These are phyloP conservation scores for Penicillium paxilli DNA, from an alignment of 495 filamentous ascomycete species.

Conservation along the genomic window DNA sequence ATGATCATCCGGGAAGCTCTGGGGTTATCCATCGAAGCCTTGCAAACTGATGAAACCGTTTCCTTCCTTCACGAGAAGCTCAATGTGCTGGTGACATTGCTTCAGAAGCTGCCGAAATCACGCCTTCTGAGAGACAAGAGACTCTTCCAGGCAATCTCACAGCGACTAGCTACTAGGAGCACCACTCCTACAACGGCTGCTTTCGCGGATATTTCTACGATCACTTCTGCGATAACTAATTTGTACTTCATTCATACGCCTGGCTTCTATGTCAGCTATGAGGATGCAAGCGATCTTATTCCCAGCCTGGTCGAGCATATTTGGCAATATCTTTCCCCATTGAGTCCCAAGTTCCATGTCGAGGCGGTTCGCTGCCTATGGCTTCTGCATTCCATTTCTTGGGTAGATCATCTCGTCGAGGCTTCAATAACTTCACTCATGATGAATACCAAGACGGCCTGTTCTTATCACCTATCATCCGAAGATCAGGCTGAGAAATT, in stretches of 20 bases:
- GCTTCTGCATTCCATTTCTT: slow-evolving; percentile 71
- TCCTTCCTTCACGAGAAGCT: slow-evolving; percentile 40
- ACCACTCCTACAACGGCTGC: slow-evolving; percentile 30
- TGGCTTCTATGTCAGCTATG: slow-evolving; percentile 50
- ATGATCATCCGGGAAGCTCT: slow-evolving; percentile 63
- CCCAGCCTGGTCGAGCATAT: slow-evolving; percentile 65
- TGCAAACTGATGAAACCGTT: slow-evolving; percentile 23
- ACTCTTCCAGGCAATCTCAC: slow-evolving; percentile 58
- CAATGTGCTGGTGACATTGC: slow-evolving; percentile 54
- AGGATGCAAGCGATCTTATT: slow-evolving; percentile 65
- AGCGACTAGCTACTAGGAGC: slow-evolving; percentile 19
- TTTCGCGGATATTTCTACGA: slow-evolving; percentile 54
- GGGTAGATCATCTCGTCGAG: slow-evolving; percentile 65
- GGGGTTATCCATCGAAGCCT: slow-evolving; percentile 47
- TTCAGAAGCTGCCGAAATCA: slow-evolving; percentile 57
- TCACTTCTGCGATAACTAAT: slow-evolving; percentile 60
- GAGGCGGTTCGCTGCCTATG: slow-evolving; percentile 86
- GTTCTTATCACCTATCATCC: slow-evolving; percentile 30
- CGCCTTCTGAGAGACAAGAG: slow-evolving; percentile 51
- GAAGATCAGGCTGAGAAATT: slow-evolving; percentile 55
- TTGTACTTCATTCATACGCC: slow-evolving; percentile 55
- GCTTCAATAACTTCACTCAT: slow-evolving; percentile 77
- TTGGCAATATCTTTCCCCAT: slow-evolving; percentile 77
- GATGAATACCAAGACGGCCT: slow-evolving; percentile 42
- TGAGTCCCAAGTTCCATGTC: slow-evolving; percentile 87